Evolutionary conservation across 1,139 yeast species (phyloP).

Genomic region (Geotrichum cucujoidarum): DNA sequence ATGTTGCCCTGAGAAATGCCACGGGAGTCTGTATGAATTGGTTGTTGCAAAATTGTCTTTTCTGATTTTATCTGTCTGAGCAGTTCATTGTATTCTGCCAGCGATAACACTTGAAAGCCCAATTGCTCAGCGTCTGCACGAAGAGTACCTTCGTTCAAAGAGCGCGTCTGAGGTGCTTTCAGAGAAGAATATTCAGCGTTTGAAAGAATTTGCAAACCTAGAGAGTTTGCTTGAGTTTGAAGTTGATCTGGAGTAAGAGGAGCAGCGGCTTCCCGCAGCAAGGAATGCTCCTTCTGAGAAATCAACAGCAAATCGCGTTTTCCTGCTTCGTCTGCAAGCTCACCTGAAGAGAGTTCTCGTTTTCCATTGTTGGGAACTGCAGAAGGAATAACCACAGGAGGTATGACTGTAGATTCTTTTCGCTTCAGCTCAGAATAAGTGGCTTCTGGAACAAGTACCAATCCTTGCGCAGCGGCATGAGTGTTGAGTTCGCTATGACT

Average conservation of each 20-base stretch:
- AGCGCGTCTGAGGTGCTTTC: slow-evolving; percentile 3
- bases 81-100: slow-evolving; percentile 25
- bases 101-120: slow-evolving; percentile 32
- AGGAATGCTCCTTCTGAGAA: slow-evolving; percentile 15
- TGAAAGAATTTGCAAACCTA: slow-evolving; percentile 17
- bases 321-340: slow-evolving; percentile 11
- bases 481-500: not conserved
- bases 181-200: slow-evolving; percentile 23
- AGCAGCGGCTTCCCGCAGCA: slow-evolving; percentile 9
- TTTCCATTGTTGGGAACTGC: slow-evolving; percentile 4
- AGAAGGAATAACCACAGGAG: slow-evolving; percentile 5
- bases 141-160: slow-evolving; percentile 11
- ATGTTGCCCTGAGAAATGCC: slow-evolving; percentile 24
- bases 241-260: slow-evolving; percentile 27
- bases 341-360: slow-evolving; percentile 10
- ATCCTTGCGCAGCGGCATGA: not conserved
- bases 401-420: not conserved
- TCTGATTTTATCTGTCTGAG: not conserved
- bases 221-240: slow-evolving; percentile 23
- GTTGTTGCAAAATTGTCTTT: not conserved
- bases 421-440: not conserved
- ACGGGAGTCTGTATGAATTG: slow-evolving; percentile 15
- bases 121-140: slow-evolving; percentile 17
- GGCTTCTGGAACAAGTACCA: slow-evolving; percentile 1
- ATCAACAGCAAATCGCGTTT: slow-evolving; percentile 16